Conservation (phyloP, 192 early-diverging fungal species). For the Umbelopsis ramanniana region DNA sequence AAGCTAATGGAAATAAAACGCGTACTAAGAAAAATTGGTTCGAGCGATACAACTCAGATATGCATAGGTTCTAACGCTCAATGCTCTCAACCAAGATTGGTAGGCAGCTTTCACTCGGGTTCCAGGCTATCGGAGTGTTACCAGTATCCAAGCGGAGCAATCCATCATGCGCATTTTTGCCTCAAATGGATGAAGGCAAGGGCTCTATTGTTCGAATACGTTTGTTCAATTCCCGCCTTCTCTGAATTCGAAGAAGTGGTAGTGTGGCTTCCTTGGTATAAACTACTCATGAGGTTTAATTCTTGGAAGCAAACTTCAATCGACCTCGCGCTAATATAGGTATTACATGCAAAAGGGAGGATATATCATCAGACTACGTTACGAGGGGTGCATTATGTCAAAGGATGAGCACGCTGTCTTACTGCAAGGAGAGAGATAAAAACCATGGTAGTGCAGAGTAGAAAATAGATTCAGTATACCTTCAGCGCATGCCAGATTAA, state of each 20-base stretch:
- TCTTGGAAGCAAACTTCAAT: no score
- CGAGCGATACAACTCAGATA: no score
- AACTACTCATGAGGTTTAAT: background rate
- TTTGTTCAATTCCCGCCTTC: background rate
- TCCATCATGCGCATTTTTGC: background rate
- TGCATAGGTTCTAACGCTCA: background rate
- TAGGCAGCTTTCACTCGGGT: background rate
- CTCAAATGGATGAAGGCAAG: background rate
- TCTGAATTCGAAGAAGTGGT: background rate
- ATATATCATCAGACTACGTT: no score
- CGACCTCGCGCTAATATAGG: no score
- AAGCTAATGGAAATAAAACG: no score
- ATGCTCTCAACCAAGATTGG: background rate
- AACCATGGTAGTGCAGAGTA: background rate
- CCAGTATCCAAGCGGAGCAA: constrained; percentile 3
- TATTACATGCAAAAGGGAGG: no score
- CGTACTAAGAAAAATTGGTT: no score
- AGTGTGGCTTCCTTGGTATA: no score
- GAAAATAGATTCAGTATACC: background rate
- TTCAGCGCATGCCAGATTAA: background rate
- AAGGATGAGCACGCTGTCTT: no score
- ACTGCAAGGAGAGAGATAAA: no score
- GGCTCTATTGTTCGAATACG: background rate
- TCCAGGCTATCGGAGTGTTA: constrained; percentile 10
- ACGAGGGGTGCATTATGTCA: no score